A percentile compares a stretch with the other conserved stretches of the same genome.
These are phyloP conservation scores for Suillus hirtellus DNA, from an alignment of 768 basidiomycete genomes.

Conservation along the genomic window DNA sequence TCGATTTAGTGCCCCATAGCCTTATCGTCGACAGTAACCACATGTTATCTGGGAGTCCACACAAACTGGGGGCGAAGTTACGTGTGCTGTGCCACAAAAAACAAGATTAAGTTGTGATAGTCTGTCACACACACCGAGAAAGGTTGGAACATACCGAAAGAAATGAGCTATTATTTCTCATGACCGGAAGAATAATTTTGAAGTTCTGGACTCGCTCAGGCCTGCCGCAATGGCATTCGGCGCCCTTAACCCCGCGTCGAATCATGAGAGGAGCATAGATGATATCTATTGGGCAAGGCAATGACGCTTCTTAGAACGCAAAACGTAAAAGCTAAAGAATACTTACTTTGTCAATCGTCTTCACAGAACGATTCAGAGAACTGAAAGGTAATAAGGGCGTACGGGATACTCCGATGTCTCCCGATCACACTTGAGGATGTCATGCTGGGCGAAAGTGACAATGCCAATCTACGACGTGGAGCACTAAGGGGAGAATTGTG, in stretches of 20 bases:
- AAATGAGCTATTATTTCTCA: background rate
- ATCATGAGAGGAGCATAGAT: background rate
- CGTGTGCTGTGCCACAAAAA: constrained; percentile 1
- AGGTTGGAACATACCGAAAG: constrained; percentile 1
- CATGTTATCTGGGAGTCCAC: background rate
- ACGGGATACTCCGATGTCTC: background rate
- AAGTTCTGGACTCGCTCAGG: background rate
- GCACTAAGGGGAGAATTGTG: too few species aligned
- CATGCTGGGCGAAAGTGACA: background rate
- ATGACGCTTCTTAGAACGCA: constrained; percentile 8
- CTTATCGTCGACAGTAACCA: background rate
- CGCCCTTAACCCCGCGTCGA: constrained; percentile 6
- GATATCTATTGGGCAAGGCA: background rate
- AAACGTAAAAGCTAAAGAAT: constrained; percentile 10
- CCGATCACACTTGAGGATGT: background rate
- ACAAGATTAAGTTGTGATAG: constrained; percentile 7
- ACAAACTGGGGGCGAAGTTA: background rate
- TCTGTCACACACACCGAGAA: background rate
- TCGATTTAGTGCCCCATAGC: background rate
- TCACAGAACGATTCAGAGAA: background rate
- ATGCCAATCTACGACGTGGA: background rate
- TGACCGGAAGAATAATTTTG: background rate
- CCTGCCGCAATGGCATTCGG: background rate
- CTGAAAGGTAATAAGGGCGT: background rate
- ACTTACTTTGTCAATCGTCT: constrained; percentile 2